Conservation (phyloP, 176 grass and related monocot genomes). For the Oryza meyeriana region DNA sequence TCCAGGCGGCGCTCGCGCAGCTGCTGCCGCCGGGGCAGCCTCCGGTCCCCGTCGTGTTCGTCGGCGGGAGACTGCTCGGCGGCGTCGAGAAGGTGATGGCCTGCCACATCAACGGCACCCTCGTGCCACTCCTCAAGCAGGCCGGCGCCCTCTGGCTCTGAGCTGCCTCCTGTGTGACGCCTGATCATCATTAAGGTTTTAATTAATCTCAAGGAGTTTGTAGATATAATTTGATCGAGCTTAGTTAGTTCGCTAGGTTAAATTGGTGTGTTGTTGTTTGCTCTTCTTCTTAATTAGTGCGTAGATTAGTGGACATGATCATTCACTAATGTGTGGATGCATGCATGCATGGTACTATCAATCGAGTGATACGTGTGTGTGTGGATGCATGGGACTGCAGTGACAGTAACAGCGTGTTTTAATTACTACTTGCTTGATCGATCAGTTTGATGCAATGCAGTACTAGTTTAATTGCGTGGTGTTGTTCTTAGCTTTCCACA, state of each 20-base stretch:
- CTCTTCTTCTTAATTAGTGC: neutral
- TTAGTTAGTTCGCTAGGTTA: neutral
- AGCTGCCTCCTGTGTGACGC: neutral
- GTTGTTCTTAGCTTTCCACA: neutral
- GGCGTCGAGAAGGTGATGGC: constrained; percentile 94
- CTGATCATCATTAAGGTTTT: neutral
- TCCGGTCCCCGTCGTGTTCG: constrained; percentile 75
- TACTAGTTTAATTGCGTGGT: too few species aligned
- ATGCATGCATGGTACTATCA: too few species aligned
- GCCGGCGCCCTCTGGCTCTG: constrained; percentile 98
- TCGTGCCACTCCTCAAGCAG: constrained; percentile 98
- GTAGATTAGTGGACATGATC: neutral
- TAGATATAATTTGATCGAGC: constrained; percentile 31
- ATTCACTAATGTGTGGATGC: neutral
- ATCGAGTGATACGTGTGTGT: too few species aligned
- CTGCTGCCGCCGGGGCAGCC: constrained; percentile 48
- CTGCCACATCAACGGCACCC: constrained; percentile 95
- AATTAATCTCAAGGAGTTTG: neutral
- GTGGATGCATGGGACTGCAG: too few species aligned
- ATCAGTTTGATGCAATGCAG: too few species aligned
- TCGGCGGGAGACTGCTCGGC: constrained; percentile 80
- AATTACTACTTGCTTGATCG: too few species aligned
- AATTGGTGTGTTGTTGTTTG: neutral
- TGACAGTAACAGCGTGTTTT: too few species aligned
- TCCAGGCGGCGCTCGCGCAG: constrained; percentile 68